A percentile compares a stretch with the other conserved stretches of the same genome.
These are phyloP conservation scores for Jamesozyma hellenica DNA, from an alignment of 805 yeast genomes.

Conservation along the genomic window DNA sequence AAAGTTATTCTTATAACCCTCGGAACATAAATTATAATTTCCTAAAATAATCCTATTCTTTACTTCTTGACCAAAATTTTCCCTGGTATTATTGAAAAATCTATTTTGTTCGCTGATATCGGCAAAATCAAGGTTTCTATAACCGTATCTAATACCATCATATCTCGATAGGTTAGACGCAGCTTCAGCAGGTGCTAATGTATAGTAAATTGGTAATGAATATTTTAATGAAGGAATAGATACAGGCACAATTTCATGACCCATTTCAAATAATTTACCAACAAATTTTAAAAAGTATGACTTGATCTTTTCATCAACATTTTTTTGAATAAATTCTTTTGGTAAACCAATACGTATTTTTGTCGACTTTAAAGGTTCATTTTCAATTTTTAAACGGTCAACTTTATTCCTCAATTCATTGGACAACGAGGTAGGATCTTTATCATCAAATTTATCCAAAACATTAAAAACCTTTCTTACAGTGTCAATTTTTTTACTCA, in stretches of 20 bases:
- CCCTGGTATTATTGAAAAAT: conserved; percentile 50
- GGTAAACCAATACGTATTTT: conserved; percentile 61
- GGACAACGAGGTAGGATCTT: conserved; percentile 69
- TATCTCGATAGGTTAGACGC: conserved; percentile 82
- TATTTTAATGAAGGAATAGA: conserved; percentile 60
- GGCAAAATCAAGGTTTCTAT: conserved; percentile 25
- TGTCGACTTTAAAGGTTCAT: conserved; percentile 2
- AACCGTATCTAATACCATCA: conserved; percentile 86
- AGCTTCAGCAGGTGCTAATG: conserved; percentile 88
- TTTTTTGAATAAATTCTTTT: conserved; percentile 49
- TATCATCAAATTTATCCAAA: conserved; percentile 51
- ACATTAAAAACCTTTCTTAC: conserved; percentile 42
- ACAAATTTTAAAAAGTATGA: conserved; percentile 40
- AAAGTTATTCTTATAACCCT: conserved; percentile 59
- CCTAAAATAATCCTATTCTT: conserved; percentile 77
- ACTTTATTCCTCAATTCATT: conserved; percentile 27
- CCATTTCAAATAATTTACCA: conserved; percentile 33
- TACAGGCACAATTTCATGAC: conserved; percentile 48
- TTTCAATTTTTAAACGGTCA: not conserved
- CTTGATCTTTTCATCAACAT: conserved; percentile 40
- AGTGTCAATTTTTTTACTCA: conserved; percentile 41
- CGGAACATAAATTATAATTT: conserved; percentile 73
- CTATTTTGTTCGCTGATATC: conserved; percentile 32
- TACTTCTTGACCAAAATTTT: conserved; percentile 69
- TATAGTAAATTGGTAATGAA: conserved; percentile 73